Conservation (phyloP, 495 filamentous ascomycete species). For the Penicillium desertorum region DNA sequence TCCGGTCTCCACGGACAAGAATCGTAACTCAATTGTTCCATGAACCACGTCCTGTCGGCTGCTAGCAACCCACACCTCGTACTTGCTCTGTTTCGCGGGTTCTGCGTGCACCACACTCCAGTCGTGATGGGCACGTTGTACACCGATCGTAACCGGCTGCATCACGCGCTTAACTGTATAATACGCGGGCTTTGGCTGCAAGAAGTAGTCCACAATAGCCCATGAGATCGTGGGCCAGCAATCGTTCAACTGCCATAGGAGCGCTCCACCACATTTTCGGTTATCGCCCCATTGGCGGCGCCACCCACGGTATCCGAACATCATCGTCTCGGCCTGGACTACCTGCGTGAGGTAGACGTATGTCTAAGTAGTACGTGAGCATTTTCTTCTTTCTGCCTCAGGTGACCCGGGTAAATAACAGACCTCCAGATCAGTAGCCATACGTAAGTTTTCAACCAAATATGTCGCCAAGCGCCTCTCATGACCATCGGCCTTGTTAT, state of each 20-base stretch:
- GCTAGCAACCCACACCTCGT: conserved; percentile 81
- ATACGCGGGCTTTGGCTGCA: conserved; percentile 82
- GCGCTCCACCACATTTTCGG: conserved; percentile 75
- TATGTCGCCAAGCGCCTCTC: conserved; percentile 86
- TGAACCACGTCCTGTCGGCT: conserved; percentile 54
- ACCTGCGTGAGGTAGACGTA: conserved; percentile 91
- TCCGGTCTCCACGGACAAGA: conserved; percentile 72
- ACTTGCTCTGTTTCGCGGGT: conserved; percentile 53
- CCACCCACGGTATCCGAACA: conserved; percentile 88
- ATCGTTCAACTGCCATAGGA: conserved; percentile 97
- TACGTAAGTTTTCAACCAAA: conserved; percentile 79
- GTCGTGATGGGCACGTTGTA: conserved; percentile 67
- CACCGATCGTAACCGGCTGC: conserved; percentile 69
- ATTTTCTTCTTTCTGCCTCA: neutral
- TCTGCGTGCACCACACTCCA: conserved; percentile 61
- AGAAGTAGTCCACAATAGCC: conserved; percentile 84
- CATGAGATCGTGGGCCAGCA: conserved; percentile 93
- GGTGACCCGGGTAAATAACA: neutral
- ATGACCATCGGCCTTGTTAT: conserved; percentile 93
- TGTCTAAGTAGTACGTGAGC: conserved; percentile 46
- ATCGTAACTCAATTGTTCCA: conserved; percentile 65
- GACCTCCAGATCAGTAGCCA: conserved; percentile 58
- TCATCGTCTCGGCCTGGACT: conserved; percentile 86
- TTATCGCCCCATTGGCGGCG: conserved; percentile 86
- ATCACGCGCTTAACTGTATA: conserved; percentile 82